These are phyloP conservation scores for Pyrenula massariospora DNA, from an alignment of 495 filamentous ascomycete genomes.

Conservation along the genomic window DNA sequence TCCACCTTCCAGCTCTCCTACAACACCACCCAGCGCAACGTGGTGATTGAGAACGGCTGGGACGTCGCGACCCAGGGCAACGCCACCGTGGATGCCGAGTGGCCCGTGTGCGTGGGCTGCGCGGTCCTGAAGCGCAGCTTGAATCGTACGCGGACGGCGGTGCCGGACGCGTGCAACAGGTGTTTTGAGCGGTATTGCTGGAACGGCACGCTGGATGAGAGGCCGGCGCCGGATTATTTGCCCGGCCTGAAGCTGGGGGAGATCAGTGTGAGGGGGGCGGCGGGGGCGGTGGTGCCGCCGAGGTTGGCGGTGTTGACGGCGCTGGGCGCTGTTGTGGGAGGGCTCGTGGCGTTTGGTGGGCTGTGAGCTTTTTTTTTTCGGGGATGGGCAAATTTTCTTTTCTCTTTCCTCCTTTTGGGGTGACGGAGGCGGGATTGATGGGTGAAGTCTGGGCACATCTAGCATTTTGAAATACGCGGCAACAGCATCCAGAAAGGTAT, in stretches of 20 bases:
- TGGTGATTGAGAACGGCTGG: conserved; percentile 74
- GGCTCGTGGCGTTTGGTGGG: no score
- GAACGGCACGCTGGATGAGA: conserved; percentile 54
- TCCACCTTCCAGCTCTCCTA: conserved; percentile 60
- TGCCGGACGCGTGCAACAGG: conserved; percentile 53
- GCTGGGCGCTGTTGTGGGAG: no score
- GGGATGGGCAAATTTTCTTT: no score
- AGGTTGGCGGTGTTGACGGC: neutral
- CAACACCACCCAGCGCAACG: conserved; percentile 51
- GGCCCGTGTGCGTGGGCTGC: conserved; percentile 76
- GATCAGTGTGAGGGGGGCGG: neutral
- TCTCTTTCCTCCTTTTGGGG: no score
- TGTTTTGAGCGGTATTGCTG: conserved; percentile 86
- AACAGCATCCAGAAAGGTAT: no score
- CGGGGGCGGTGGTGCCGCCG: neutral
- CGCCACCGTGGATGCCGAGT: conserved; percentile 55
- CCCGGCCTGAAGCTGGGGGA: conserved; percentile 4
- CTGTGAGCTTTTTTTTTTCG: no score
- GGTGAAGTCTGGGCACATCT: no score
- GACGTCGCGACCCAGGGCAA: conserved; percentile 75
- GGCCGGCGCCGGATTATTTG: conserved; percentile 11
- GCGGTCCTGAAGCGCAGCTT: conserved; percentile 72
- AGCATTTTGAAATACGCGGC: no score
- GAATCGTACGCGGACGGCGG: conserved; percentile 47
- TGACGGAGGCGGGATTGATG: no score